Evolutionary conservation across 768 basidiomycete genomes (phyloP), one percentile per base, ranked within the genome.

Genomic region (Collybiopsis luxurians): DNA sequence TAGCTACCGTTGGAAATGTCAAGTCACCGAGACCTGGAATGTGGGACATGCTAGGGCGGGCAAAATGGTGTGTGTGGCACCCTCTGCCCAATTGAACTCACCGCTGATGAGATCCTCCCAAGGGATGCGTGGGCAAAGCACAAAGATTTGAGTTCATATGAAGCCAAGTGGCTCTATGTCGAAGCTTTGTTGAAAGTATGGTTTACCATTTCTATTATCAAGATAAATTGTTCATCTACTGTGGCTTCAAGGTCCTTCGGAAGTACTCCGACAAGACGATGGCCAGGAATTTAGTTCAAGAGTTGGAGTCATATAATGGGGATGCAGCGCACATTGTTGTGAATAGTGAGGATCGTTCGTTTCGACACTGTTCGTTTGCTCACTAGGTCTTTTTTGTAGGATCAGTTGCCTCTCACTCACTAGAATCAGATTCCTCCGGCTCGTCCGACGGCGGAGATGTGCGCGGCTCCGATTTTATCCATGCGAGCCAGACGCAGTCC

Each of bases 81-180:
- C 36, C 34, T 39, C 12, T 23, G 46, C 21, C 36, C n/a, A n/a
- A 15, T 39, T 34, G 36, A 34, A 13, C 13, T 39, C 23, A 5
- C 4, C 21, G 24, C 17, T 30, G 46, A 30, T 19, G 24, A 31
- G 23, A 56, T 48, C 50, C 30, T 53, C 52, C n/a, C n/a, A n/a
- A 95, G 93, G 92, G 94, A 95, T 74, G 91, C 91, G 43, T 98
- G 95, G 95, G 87, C 89, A 46, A 96, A 95, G 68, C 92, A 95
- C 67, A 89, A 86, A 62, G 92, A 94, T 60, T 67, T 95, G 39
- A 84, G 87, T 60, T 67, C 81, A 23, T 80, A 80, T 53, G 90
- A 95, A 65, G 94, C 95, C 2, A 95, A 93, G 72, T 87, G 86
- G 81, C 70, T 87, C 17, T 98, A 98, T 72, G 92, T 96, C 2